Evolutionary conservation across 1,284 basidiomycete genomes (phyloP), one percentile per base, ranked within the genome.

Genomic region (Ceraceosorus bombacis): DNA sequence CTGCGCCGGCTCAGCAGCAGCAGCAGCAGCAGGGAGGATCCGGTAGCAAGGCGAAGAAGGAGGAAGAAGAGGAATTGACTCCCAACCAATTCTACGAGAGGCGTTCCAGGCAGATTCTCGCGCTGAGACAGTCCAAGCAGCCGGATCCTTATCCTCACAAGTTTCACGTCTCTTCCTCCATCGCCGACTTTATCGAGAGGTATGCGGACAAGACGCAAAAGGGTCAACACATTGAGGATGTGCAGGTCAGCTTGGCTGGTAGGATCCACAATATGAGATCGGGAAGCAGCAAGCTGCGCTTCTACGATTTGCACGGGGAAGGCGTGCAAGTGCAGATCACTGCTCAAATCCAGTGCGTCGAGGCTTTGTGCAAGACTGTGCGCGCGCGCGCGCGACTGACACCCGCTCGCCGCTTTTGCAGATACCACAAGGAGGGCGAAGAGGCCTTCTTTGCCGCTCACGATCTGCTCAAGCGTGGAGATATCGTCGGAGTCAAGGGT

Each of bases 71-170:
- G 58, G 67, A 72, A 41, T 68, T 78, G 38, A 68, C 69, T 54
- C 74, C 74, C 53, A 67, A 73, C 90, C 90, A 95, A 88, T 99
- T 96, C 83, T 94, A 89, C 79, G 92, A 97, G 79, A 82, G 92
- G 67, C 86, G 95, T 70, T 88, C 86, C 53, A 85, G 91, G 60
- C 86, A 89, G 73, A 92, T 99, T 73, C 85, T 86, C 70, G 85
- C 86, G 71, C 83, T 98, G 63, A 87, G 91, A 78, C 83, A 88
- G 78, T 88, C 89, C 53, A 86, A 88, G 78, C 80, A 84, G 40
- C 79, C 78, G 5, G 90, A 94, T 78, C 94, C 95, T 3, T 99
- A 98, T 82, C 94, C 95, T 17, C 95, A 99, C 86, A 99, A 99
- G 84, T 99, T 98, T 82, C 80, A 95, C 73, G 92, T 95, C 50